A percentile compares a stretch with the other conserved stretches of the same genome.
These are phyloP conservation scores for Acer saccharum DNA, from an alignment of 345 rosid genomes.

Conservation along the genomic window DNA sequence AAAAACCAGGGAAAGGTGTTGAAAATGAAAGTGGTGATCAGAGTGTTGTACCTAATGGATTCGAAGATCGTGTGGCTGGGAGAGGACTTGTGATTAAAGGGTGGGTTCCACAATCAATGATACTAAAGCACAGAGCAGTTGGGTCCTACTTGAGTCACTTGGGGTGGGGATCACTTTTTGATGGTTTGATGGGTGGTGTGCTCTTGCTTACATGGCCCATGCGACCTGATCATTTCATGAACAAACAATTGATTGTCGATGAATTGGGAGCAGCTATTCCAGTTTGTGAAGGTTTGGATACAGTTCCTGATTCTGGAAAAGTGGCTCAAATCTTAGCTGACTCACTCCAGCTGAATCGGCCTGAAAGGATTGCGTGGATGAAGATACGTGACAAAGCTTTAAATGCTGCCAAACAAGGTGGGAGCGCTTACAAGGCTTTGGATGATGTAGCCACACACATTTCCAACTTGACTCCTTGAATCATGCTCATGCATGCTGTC, in stretches of 20 bases:
- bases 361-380: neutral
- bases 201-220: constrained; percentile 25
- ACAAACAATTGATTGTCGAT: constrained; percentile 11
- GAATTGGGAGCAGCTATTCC: neutral
- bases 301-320: constrained; percentile 1
- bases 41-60: constrained; percentile 4
- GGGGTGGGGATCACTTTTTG: constrained; percentile 24
- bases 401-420: constrained; percentile 14
- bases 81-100: constrained; percentile 24
- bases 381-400: constrained; percentile 1
- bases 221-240: constrained; percentile 11
- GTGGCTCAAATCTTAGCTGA: neutral
- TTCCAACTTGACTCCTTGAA: neutral
- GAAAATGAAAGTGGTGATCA: neutral
- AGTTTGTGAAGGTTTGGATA: constrained; percentile 8
- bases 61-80: constrained; percentile 19
- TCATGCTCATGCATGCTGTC: too few species aligned
- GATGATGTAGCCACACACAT: constrained; percentile 3
- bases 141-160: constrained; percentile 20
- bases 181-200: constrained; percentile 13
- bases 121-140: constrained; percentile 18
- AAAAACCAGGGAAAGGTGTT: constrained; percentile 7
- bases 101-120: constrained; percentile 26
- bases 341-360: neutral
- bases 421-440: constrained; percentile 14